phyloP scores from a whole-genome alignment of 2,329 filamentous ascomycete genomes.

The Sclerotinia subarctica region DNA sequence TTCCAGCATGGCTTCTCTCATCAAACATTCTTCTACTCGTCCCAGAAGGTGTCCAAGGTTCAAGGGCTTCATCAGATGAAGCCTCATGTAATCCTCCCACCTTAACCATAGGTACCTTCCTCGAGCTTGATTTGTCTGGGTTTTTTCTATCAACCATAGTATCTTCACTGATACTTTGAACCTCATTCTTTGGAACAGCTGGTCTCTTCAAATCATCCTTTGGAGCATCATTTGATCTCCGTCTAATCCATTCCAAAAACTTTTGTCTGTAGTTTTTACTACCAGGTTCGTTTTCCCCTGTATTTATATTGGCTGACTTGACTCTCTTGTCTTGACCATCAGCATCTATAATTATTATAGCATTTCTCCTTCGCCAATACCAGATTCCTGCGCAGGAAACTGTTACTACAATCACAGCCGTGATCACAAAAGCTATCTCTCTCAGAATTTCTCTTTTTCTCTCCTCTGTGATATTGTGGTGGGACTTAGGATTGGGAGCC shows the following conservation, averaged over 20 bases:
- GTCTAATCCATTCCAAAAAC: neutral
- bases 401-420: neutral
- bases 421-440: neutral
- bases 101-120: neutral
- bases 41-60: neutral
- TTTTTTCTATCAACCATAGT: neutral
- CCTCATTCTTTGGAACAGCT: neutral
- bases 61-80: neutral
- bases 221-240: neutral
- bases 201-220: neutral
- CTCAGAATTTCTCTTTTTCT: neutral
- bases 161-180: neutral
- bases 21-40: constrained; percentile 1
- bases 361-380: constrained; percentile 9
- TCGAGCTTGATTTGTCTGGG: neutral
- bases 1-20: neutral
- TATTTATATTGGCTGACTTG: neutral
- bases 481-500: neutral
- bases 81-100: neutral
- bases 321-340: constrained; percentile 6
- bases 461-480: neutral
- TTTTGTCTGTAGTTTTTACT: neutral
- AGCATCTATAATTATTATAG: neutral
- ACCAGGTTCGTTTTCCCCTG: neutral
- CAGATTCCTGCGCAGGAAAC: constrained; percentile 2